Conservation (phyloP, 23 red algal genomes). For the Porphyridium purpureum region DNA sequence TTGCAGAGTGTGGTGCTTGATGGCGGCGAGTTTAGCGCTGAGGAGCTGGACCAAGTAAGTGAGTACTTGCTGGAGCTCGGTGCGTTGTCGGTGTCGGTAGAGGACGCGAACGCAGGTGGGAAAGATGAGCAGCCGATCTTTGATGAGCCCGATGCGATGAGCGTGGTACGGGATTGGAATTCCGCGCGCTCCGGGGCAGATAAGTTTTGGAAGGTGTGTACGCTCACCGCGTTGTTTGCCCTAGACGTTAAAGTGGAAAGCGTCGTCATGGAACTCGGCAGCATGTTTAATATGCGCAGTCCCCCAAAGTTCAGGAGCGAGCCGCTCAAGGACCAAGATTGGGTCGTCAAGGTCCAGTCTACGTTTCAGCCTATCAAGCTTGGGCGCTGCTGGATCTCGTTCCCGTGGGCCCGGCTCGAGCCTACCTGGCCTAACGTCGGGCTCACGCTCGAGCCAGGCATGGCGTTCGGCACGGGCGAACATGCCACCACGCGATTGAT, state of each 20-base stretch:
- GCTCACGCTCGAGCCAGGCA: constrained; percentile 56
- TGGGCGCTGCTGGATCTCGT: constrained; percentile 20
- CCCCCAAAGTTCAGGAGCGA: not conserved
- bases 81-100: not conserved
- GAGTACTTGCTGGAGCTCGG: not conserved
- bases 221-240: not conserved
- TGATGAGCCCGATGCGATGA: not conserved
- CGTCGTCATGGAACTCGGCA: not conserved
- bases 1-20: no score
- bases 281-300: not conserved
- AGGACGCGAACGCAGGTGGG: not conserved
- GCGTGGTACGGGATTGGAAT: not conserved
- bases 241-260: not conserved
- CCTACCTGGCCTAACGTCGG: not conserved
- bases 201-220: not conserved
- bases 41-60: not conserved
- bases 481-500: constrained; percentile 81
- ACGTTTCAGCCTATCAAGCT: constrained; percentile 39
- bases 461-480: constrained; percentile 90
- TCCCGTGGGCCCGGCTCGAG: constrained; percentile 38
- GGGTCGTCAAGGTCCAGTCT: constrained; percentile 37
- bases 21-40: not conserved
- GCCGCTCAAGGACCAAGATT: constrained; percentile 7
- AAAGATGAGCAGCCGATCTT: not conserved
- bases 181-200: not conserved